Conservation (phyloP, 441 rosid species). For the Bocquillonia castaneifolia region DNA sequence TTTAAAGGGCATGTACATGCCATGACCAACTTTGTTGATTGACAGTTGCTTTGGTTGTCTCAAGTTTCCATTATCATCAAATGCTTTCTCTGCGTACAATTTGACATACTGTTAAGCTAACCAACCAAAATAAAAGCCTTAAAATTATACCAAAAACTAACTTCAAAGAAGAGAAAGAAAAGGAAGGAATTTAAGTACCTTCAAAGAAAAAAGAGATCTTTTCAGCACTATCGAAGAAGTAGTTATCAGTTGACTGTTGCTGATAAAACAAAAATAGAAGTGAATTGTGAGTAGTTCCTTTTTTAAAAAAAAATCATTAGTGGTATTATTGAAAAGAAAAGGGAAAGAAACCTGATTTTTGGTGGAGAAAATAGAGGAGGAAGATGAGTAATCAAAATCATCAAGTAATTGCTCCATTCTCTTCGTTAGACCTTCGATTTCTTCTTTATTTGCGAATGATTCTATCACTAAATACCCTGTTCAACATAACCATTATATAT, state of each 20-base stretch:
- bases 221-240: constrained; percentile 85
- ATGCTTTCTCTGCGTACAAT: constrained; percentile 88
- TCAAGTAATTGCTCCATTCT: constrained; percentile 61
- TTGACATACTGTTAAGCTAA: background rate
- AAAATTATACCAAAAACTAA: background rate
- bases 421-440: constrained; percentile 53
- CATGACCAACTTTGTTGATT: constrained; percentile 92
- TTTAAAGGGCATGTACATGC: constrained; percentile 40
- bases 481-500: background rate
- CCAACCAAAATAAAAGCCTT: background rate
- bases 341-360: constrained; percentile 54
- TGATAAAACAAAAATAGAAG: constrained; percentile 14
- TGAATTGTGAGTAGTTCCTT: too few species aligned
- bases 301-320: too few species aligned
- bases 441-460: constrained; percentile 58
- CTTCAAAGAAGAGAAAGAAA: background rate
- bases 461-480: constrained; percentile 81
- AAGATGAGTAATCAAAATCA: constrained; percentile 52
- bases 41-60: constrained; percentile 79
- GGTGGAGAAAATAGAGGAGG: constrained; percentile 81
- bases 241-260: constrained; percentile 55
- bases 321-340: background rate
- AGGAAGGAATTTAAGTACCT: constrained; percentile 37
- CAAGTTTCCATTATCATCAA: constrained; percentile 66
- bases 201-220: constrained; percentile 91